phyloP scores from a whole-genome alignment of 2,329 filamentous ascomycete genomes.

The Aspergillus jensenii region DNA sequence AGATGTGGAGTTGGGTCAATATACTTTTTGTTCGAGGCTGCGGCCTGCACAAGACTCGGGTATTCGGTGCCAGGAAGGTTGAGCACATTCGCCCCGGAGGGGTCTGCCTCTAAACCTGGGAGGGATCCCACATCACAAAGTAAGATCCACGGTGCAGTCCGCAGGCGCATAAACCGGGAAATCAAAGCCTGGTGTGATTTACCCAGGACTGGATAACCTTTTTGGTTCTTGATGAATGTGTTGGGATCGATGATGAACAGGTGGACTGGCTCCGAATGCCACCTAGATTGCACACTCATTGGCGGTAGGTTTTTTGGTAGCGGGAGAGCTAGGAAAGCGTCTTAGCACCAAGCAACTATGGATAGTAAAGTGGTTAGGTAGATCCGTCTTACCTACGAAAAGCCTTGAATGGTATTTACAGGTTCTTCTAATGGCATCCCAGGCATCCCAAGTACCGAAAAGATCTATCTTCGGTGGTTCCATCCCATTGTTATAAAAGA shows the following conservation, averaged over 20 bases:
- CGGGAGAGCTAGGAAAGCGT: constrained; percentile 50
- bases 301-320: constrained; percentile 61
- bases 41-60: constrained; percentile 70
- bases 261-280: constrained; percentile 64
- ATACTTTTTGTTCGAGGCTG: constrained; percentile 49
- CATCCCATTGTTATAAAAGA: constrained; percentile 31
- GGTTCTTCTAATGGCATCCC: constrained; percentile 80
- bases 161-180: constrained; percentile 57
- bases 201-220: constrained; percentile 59
- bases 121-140: constrained; percentile 59
- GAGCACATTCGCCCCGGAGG: constrained; percentile 15
- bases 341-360: constrained; percentile 15
- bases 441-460: constrained; percentile 87
- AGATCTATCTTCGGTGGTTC: constrained; percentile 59
- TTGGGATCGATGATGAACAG: constrained; percentile 54
- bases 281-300: constrained; percentile 56
- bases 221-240: constrained; percentile 58
- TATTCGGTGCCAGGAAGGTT: constrained; percentile 46
- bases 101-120: constrained; percentile 43
- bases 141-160: constrained; percentile 60
- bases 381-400: constrained; percentile 69
- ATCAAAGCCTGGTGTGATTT: constrained; percentile 60
- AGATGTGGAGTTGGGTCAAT: constrained; percentile 65
- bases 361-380: not conserved
- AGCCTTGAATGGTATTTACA: constrained; percentile 83